Base-by-base conservation (phyloP, 2,329 filamentous ascomycete genomes). In the Pseudogymnoascus sp. region DNA sequence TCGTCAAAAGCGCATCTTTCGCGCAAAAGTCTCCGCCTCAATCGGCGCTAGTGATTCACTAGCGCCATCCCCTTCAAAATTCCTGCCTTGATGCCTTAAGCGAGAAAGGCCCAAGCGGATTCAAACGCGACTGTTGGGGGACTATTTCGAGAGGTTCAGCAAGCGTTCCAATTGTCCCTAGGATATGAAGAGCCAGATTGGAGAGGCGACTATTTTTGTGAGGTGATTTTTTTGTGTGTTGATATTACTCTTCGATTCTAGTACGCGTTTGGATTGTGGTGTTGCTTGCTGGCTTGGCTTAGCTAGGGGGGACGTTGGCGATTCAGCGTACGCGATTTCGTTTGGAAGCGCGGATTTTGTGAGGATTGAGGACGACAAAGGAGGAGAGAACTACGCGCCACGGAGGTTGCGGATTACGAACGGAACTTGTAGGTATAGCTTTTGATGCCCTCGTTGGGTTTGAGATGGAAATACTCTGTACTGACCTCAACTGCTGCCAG, bases 131-230 rank as follows among this genome's bases (percentile, higher is more conserved):
- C 29, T 33, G 48, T 7, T 27, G n/a, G 42, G 29, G 12, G n/a
- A 52, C 25, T 12, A 33, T 55, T 21, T 21, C 48, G n/a, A 55
- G 35, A 12, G 10, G 4, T 33, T 55, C 21, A 33, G 9, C 29
- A 55, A 55, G 48, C 29, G 48, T n/a, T n/a, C 48, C 45, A 55
- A 55, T 55, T 55, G 45, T 55, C n/a, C 45, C 10, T 29, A 27
- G 15, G 12, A 45, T 45, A 45, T n/a, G n/a, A n/a, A n/a, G 12
- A 45, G 40, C 42, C 25, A 12, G 42, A 31, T 52, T n/a, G 29
- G 48, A 55, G 29, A 55, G 29, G n/a, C 15, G n/a, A 33, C 8
- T 55, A 9, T 31, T 31, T 45, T 45, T 45, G 18, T 33, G 29
- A 27, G 21, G 4, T 6, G 8, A 3, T n/a, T 27, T 45, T 18